phyloP scores from a whole-genome alignment of 306 rosid species.

The Abrus pulchellus region DNA sequence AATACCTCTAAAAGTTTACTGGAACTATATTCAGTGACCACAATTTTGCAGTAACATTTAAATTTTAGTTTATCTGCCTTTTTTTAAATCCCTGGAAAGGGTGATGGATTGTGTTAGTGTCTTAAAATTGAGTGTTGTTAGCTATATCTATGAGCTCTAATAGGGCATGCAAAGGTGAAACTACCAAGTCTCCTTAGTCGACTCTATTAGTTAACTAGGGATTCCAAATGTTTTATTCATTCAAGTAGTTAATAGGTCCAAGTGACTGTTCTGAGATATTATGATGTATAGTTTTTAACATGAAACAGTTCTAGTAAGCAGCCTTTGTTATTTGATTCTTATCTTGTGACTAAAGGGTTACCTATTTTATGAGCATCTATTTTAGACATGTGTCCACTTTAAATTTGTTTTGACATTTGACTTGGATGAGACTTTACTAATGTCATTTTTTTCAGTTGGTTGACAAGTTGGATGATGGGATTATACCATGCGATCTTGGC shows the following conservation, averaged over 20 bases:
- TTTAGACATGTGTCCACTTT: slow-evolving; percentile 7
- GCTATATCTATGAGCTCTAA: slow-evolving; percentile 11
- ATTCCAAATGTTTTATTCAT: not conserved
- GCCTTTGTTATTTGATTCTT: not conserved
- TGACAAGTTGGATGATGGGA: slow-evolving; percentile 88
- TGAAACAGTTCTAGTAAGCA: not conserved
- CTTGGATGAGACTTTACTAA: slow-evolving; percentile 10
- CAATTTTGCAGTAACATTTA: not conserved
- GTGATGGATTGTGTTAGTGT: not conserved
- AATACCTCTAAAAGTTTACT: not conserved
- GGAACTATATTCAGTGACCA: not conserved
- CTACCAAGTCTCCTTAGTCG: not conserved
- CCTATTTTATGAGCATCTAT: slow-evolving; percentile 3
- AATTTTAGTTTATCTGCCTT: slow-evolving; percentile 20
- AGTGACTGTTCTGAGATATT: not conserved
- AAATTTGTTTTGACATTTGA: not conserved
- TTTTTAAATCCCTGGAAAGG: not conserved
- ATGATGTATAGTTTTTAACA: slow-evolving; percentile 6
- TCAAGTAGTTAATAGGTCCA: slow-evolving; percentile 4
- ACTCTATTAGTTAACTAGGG: slow-evolving; percentile 12
- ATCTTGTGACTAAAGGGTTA: not conserved
- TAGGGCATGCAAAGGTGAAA: not conserved
- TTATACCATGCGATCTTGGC: slow-evolving; percentile 75
- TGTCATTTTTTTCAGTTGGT: slow-evolving; percentile 81
- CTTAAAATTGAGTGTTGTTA: slow-evolving; percentile 20